Conservation (phyloP, 805 yeast species). For the Candida maesae region DNA sequence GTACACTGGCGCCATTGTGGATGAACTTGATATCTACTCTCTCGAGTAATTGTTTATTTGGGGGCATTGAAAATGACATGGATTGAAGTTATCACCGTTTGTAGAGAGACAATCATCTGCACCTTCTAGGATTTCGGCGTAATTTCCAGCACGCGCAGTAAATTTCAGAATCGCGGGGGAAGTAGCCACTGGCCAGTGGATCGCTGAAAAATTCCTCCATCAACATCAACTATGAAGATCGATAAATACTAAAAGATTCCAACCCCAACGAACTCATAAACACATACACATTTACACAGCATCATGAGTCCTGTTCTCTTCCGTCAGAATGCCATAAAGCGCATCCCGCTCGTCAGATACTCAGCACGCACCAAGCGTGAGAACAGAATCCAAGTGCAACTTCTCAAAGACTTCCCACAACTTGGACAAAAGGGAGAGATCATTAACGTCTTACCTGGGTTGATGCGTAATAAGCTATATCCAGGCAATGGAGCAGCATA, state of each 20-base stretch:
- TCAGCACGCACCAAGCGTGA: constrained; percentile 48
- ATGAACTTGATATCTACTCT: constrained; percentile 20
- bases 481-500: constrained; percentile 72
- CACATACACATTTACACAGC: too few species aligned
- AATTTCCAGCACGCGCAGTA: constrained; percentile 5
- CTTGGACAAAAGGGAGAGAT: constrained; percentile 72
- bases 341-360: constrained; percentile 35
- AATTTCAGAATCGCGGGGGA: constrained; percentile 3
- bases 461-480: constrained; percentile 78
- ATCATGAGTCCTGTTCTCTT: constrained; percentile 9
- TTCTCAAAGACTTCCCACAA: constrained; percentile 61
- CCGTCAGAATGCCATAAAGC: constrained; percentile 11
- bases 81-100: too few species aligned
- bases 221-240: not conserved
- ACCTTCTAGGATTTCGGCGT: too few species aligned
- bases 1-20: constrained; percentile 14
- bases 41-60: constrained; percentile 17
- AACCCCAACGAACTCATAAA: too few species aligned
- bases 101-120: too few species aligned
- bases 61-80: too few species aligned
- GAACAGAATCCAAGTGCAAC: constrained; percentile 64
- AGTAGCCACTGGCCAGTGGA: not conserved
- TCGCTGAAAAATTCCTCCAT: constrained; percentile 11
- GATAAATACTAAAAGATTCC: too few species aligned
- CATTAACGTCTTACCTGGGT: constrained; percentile 68